These are phyloP conservation scores for Fraxinus baroniana DNA, from an alignment of 305 asterid genomes.

Conservation along the genomic window DNA sequence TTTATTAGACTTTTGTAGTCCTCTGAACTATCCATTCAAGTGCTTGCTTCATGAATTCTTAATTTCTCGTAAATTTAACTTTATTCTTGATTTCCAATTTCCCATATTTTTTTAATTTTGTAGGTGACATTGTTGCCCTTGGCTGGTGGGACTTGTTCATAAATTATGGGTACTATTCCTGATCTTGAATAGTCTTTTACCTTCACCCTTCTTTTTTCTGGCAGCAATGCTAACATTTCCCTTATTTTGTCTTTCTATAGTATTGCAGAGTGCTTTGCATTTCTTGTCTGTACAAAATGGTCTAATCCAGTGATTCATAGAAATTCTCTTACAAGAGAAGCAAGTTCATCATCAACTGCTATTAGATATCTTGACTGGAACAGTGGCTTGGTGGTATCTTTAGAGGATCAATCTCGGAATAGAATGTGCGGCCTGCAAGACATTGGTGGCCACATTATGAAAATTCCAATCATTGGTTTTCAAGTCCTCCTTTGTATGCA, in stretches of 20 bases:
- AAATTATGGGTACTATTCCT: slow-evolving; percentile 73
- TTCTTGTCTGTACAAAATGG: slow-evolving; percentile 99
- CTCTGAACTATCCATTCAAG: background rate
- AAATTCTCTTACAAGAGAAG: slow-evolving; percentile 58
- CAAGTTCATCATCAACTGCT: slow-evolving; percentile 68
- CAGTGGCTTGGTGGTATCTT: slow-evolving; percentile 65
- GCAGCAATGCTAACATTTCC: slow-evolving; percentile 20
- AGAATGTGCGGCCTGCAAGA: slow-evolving; percentile 78
- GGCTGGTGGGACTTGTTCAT: slow-evolving; percentile 99
- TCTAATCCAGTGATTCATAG: slow-evolving; percentile 89
- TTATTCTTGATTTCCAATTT: slow-evolving; percentile 20
- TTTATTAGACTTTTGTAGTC: slow-evolving; percentile 4
- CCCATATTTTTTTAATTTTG: slow-evolving; percentile 19
- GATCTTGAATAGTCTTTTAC: slow-evolving; percentile 14
- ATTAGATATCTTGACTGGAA: slow-evolving; percentile 76
- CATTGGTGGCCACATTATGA: slow-evolving; percentile 94
- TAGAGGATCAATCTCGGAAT: slow-evolving; percentile 60
- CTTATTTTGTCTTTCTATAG: slow-evolving; percentile 42
- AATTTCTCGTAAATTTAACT: background rate
- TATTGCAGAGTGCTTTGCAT: slow-evolving; percentile 95
- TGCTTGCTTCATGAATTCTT: slow-evolving; percentile 13
- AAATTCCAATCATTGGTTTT: slow-evolving; percentile 79
- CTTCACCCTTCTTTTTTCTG: slow-evolving; percentile 24
- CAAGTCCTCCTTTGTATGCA: slow-evolving; percentile 93
- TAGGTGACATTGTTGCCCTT: slow-evolving; percentile 78